Percentiles rank a stretch among this genome's conserved stretches.
These are phyloP conservation scores for Fusarium chlamydosporum DNA, from an alignment of 2,329 filamentous ascomycete genomes.

Conservation along the genomic window DNA sequence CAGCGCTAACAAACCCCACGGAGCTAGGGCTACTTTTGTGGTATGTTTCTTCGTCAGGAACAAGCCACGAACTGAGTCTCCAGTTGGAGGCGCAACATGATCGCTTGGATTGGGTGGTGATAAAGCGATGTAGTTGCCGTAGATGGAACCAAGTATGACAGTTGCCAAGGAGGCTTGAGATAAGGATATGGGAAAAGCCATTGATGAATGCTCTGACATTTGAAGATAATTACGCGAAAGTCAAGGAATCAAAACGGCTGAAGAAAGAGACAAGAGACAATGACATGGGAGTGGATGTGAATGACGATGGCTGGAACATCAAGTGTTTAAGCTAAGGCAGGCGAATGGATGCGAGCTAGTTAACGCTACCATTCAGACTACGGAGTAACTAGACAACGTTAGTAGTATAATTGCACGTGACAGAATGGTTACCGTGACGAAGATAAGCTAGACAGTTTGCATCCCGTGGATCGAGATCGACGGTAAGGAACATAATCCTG, in stretches of 20 bases:
- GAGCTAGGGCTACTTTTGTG: slow-evolving; percentile 41
- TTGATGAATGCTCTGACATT: not conserved
- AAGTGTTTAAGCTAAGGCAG: not conserved
- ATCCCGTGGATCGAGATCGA: slow-evolving; percentile 7
- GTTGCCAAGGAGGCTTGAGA: slow-evolving; percentile 41
- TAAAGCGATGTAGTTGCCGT: slow-evolving; percentile 52
- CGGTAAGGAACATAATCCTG: not conserved
- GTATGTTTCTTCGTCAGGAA: slow-evolving; percentile 50
- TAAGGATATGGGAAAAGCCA: slow-evolving; percentile 24
- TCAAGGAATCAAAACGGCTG: too few relatives aligned
- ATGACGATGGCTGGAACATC: slow-evolving; percentile 5
- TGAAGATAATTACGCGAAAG: too few relatives aligned
- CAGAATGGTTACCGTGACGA: not conserved
- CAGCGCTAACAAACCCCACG: slow-evolving; percentile 44
- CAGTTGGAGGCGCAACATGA: slow-evolving; percentile 21
- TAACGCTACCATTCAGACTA: not conserved
- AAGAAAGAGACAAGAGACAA: not conserved
- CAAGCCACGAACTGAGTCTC: slow-evolving; percentile 46
- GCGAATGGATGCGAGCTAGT: not conserved
- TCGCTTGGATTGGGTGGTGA: slow-evolving; percentile 53
- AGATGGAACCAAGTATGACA: slow-evolving; percentile 49
- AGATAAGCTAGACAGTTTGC: not conserved
- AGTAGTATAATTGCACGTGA: slow-evolving; percentile 1
- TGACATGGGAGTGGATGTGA: slow-evolving; percentile 1
- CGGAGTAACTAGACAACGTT: too few relatives aligned